Evolutionary conservation across 768 basidiomycete species (phyloP), one percentile per base, ranked within the genome.

Genomic region (Auriscalpium vulgare): DNA sequence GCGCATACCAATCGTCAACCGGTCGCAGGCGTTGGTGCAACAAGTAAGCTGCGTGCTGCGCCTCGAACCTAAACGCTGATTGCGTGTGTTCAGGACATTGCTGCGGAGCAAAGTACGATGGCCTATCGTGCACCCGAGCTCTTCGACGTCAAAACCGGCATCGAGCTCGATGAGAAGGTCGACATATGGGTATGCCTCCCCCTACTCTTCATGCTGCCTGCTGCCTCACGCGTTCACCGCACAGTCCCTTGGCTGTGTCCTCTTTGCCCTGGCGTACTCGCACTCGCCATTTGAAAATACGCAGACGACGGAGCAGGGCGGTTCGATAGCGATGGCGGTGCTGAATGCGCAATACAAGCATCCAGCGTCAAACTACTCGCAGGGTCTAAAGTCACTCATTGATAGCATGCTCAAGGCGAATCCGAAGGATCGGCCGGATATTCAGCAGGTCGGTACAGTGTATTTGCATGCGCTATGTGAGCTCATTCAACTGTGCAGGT

Each of bases 51-150:
- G 37, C 7, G 16, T 21, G 2, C 14, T 6, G 11, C 10, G 7
- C 8, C 8, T 17, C 29, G 8, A 8, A 8, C 14, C 17, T 29
- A 29, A 5, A 29, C 2, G 29, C 4, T 29, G 4, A 29, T 29
- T 21, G 29, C 29, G 7, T 1, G 3, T 7, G 43, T 3, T 56
- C 13, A 90, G 82, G 97, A 99, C 68, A 84, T 95, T 60, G 97
- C 97, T 3, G 93, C 92, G 16, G 97, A 99, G 70, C 95, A 95
- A 69, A 95, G 93, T 62, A 93, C 94, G 11, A 98, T 99, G 97
- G 91, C 97, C 0, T 99, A 95, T 65, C 85, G 97, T 17, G 95
- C 97, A 2, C 97, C 97, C 0, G 97, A 99, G 66, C 76, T 99
- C 19, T 99, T 97, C 67, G 97, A 99, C 63, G 95, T 97, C 55